Evolutionary conservation across 768 basidiomycete genomes (phyloP).

Genomic region (Kwoniella sp.): DNA sequence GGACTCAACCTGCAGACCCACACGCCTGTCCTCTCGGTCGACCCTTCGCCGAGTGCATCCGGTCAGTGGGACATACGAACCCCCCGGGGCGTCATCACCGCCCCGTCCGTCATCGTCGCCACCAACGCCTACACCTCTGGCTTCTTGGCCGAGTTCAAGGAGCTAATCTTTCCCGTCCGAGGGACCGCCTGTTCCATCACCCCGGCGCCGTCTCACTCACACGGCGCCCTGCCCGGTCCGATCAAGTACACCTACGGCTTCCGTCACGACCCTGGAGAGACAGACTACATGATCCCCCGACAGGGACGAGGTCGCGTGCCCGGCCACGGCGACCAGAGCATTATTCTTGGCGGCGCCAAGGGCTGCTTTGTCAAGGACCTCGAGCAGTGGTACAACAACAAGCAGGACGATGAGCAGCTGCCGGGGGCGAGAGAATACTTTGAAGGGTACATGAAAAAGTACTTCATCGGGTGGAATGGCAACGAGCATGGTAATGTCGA

Average conservation of each 20-base stretch:
- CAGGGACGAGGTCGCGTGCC: constrained; percentile 32
- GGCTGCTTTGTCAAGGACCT: constrained; percentile 15
- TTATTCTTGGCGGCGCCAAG: constrained; percentile 40
- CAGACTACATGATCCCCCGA: constrained; percentile 37
- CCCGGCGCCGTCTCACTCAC: constrained; percentile 15
- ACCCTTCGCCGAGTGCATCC: not conserved
- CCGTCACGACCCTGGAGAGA: constrained; percentile 24
- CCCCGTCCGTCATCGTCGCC: constrained; percentile 69
- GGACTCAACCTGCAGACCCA: constrained; percentile 31
- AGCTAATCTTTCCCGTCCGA: constrained; percentile 30
- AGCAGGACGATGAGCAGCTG: constrained; percentile 26
- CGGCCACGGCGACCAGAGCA: constrained; percentile 25
- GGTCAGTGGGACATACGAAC: constrained; percentile 60
- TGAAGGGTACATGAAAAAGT: constrained; percentile 27
- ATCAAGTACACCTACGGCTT: constrained; percentile 30
- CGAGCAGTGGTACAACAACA: constrained; percentile 29
- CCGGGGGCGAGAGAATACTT: constrained; percentile 30
- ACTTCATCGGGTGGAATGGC: constrained; percentile 28
- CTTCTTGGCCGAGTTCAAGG: constrained; percentile 63
- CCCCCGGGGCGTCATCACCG: constrained; percentile 60
- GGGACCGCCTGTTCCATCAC: constrained; percentile 38
- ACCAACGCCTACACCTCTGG: constrained; percentile 79
- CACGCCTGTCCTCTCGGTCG: constrained; percentile 18
- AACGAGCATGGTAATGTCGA: constrained; percentile 29
- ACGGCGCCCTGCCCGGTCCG: constrained; percentile 16